These are phyloP conservation scores for Knufia petricola DNA, from an alignment of 2,329 filamentous ascomycete species.

Conservation along the genomic window DNA sequence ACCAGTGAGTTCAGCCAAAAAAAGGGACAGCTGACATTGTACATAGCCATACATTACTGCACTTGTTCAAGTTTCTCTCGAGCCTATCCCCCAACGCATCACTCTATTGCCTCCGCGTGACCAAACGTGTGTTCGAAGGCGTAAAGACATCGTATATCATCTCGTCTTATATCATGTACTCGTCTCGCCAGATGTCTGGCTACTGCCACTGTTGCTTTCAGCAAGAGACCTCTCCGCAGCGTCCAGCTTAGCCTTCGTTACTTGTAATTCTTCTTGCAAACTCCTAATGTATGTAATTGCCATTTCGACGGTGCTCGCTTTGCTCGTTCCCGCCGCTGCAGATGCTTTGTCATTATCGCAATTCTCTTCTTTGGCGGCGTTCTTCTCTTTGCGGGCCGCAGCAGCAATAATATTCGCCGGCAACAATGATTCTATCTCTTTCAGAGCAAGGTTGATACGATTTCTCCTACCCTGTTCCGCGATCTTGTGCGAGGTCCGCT, in stretches of 20 bases:
- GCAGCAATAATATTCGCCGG: conserved; percentile 46
- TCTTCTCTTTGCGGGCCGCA: conserved; percentile 27
- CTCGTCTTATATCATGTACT: neutral
- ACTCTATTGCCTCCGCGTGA: too few relatives aligned
- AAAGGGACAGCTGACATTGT: too few relatives aligned
- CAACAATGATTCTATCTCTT: conserved; percentile 82
- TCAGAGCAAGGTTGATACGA: conserved; percentile 85
- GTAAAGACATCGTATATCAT: too few relatives aligned
- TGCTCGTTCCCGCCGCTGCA: conserved; percentile 60
- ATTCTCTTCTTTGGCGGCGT: conserved; percentile 25
- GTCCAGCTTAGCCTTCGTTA: conserved; percentile 54
- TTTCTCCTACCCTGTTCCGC: conserved; percentile 93
- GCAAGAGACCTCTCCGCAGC: conserved; percentile 54
- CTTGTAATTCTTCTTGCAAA: conserved; percentile 62
- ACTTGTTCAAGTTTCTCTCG: too few relatives aligned
- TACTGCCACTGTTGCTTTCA: conserved; percentile 19
- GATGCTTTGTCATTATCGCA: conserved; percentile 34
- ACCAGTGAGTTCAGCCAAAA: too few relatives aligned
- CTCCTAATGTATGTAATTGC: conserved; percentile 92
- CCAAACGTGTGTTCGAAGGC: too few relatives aligned
- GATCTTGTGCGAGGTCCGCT: conserved; percentile 95
- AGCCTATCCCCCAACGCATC: too few relatives aligned
- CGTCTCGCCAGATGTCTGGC: conserved; percentile 11
- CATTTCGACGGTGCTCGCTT: conserved; percentile 93
- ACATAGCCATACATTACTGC: too few relatives aligned